Evolutionary conservation across 73 alveolate species (phyloP).

Genomic region (Paramecium sexaurelia): DNA sequence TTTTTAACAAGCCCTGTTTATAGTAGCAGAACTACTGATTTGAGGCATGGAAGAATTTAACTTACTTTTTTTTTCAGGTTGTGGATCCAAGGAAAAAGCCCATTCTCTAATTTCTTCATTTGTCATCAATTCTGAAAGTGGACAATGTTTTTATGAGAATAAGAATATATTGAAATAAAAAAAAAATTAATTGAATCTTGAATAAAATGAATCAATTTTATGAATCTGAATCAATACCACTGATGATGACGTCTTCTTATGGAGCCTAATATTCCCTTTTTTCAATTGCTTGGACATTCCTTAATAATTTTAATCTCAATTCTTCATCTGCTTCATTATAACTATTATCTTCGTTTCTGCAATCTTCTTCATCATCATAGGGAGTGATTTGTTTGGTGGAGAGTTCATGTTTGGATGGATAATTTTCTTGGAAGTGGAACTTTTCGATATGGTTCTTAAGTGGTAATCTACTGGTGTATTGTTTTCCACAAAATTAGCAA

Average conservation of each 20-base stretch:
- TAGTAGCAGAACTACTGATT: slow-evolving; percentile 5
- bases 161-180: neutral
- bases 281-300: neutral
- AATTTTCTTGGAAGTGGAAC: neutral
- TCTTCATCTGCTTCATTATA: neutral
- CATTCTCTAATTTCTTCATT: neutral
- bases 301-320: neutral
- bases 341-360: neutral
- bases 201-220: neutral
- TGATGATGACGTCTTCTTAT: neutral
- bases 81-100: slow-evolving; percentile 7
- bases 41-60: neutral
- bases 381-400: neutral
- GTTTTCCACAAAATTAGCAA: neutral
- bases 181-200: neutral
- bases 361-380: neutral
- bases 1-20: neutral
- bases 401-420: neutral
- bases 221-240: neutral
- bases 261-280: neutral
- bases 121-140: neutral
- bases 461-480: neutral
- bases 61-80: slow-evolving; percentile 9
- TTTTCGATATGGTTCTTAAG: neutral
- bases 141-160: neutral